These are phyloP conservation scores for Aspergillus clavatus DNA, from an alignment of 2,329 filamentous ascomycete genomes.

Conservation along the genomic window DNA sequence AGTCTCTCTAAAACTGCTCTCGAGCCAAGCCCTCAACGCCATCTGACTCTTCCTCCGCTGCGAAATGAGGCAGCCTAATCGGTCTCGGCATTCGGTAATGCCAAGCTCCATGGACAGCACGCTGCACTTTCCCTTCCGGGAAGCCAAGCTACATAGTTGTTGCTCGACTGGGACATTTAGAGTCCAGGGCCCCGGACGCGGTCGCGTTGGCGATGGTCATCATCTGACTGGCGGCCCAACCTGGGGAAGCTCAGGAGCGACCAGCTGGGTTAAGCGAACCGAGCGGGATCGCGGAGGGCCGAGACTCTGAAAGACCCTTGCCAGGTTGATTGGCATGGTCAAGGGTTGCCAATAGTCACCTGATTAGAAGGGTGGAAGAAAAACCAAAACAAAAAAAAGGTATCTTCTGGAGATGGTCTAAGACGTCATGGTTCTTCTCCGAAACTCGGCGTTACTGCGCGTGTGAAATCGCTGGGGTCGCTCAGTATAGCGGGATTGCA, in stretches of 20 bases:
- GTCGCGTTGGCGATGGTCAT: not conserved
- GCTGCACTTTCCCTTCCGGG: not conserved
- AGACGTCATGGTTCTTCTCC: constrained; percentile 16
- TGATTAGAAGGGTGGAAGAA: too few relatives aligned
- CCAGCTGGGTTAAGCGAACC: not conserved
- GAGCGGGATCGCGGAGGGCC: too few relatives aligned
- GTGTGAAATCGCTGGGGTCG: constrained; percentile 17
- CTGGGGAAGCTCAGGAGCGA: not conserved
- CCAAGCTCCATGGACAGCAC: not conserved
- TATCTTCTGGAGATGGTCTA: too few relatives aligned
- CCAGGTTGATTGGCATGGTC: too few relatives aligned
- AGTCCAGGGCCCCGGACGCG: not conserved
- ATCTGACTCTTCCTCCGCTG: too few relatives aligned
- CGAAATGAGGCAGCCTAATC: not conserved
- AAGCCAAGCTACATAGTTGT: not conserved
- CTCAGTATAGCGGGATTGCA: constrained; percentile 16
- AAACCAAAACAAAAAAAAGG: too few relatives aligned
- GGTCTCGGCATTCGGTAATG: not conserved
- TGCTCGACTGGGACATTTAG: not conserved
- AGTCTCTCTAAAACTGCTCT: not conserved
- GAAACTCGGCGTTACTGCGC: constrained; percentile 15
- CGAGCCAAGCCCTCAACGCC: not conserved
- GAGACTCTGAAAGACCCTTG: too few relatives aligned
- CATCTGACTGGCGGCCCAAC: not conserved
- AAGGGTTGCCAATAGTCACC: too few relatives aligned